phyloP scores from a whole-genome alignment of 192 early-diverging fungal genomes.

The Backusella tuberculispora region DNA sequence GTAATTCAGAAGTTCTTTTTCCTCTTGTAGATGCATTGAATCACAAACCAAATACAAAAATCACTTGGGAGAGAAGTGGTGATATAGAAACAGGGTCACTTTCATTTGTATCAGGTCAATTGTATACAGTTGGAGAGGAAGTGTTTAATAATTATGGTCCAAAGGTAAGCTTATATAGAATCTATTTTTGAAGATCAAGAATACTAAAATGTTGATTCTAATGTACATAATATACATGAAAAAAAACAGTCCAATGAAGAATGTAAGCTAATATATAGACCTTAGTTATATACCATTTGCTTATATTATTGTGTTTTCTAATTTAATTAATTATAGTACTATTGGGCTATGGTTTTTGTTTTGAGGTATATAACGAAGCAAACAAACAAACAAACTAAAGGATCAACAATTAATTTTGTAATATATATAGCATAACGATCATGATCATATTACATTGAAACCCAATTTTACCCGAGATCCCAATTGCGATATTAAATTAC shows the following conservation, averaged over 20 bases:
- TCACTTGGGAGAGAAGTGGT: constrained; percentile 56
- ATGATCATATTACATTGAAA: constrained; percentile 60
- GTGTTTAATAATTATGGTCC: constrained; percentile 73
- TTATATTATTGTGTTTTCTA: background rate
- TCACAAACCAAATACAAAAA: constrained; percentile 57
- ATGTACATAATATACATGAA: background rate
- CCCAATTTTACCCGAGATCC: constrained; percentile 66
- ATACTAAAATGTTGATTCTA: background rate
- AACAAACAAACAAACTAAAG: background rate
- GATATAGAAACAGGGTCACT: constrained; percentile 40
- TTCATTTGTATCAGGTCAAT: constrained; percentile 47
- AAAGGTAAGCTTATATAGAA: constrained; percentile 46
- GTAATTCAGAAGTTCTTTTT: constrained; percentile 52
- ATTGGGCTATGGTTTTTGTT: constrained; percentile 71
- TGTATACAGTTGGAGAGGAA: constrained; percentile 48
- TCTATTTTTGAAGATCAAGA: too few species aligned
- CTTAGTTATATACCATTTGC: background rate
- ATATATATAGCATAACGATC: constrained; percentile 46
- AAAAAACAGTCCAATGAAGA: constrained; percentile 65
- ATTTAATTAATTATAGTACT: constrained; percentile 42
- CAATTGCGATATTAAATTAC: constrained; percentile 43
- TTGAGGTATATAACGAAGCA: constrained; percentile 35
- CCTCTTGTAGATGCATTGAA: constrained; percentile 70
- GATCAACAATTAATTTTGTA: background rate
- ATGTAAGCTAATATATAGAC: constrained; percentile 39